phyloP scores from a whole-genome alignment of 2,329 filamentous ascomycete genomes.

The Allantophomopsis lycopodina region DNA sequence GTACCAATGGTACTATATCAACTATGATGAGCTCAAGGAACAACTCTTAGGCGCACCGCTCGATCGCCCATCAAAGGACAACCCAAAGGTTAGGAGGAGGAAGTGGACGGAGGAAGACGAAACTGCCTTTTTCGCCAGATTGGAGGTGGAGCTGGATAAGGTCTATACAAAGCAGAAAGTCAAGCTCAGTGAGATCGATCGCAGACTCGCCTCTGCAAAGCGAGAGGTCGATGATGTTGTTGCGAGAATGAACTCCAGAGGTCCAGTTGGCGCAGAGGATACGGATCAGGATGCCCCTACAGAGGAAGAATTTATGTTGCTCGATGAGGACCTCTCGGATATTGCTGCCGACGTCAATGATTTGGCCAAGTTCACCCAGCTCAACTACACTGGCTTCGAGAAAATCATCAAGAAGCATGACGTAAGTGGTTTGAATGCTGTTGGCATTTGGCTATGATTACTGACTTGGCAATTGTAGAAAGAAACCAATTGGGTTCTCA shows the following conservation, averaged over 20 bases:
- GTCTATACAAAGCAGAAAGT: constrained; percentile 96
- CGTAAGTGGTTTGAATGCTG: constrained; percentile 34
- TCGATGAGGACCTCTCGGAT: constrained; percentile 92
- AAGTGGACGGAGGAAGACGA: constrained; percentile 90
- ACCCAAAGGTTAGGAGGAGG: constrained; percentile 34
- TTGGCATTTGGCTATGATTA: constrained; percentile 3
- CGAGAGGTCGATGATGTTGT: constrained; percentile 84
- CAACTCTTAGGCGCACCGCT: constrained; percentile 66
- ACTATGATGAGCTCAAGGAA: constrained; percentile 86
- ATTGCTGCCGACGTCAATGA: constrained; percentile 98
- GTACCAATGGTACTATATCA: constrained; percentile 97
- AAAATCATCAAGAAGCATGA: constrained; percentile 99
- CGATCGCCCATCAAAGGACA: constrained; percentile 27
- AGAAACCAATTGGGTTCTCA: constrained; percentile 85
- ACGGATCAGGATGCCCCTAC: constrained; percentile 40
- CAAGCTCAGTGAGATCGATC: constrained; percentile 90
- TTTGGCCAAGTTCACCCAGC: constrained; percentile 90
- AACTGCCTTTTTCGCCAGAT: constrained; percentile 69
- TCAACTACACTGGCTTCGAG: constrained; percentile 98
- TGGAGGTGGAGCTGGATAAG: constrained; percentile 91
- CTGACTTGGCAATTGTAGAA: constrained; percentile 40
- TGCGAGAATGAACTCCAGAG: constrained; percentile 52
- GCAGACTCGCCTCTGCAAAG: constrained; percentile 78
- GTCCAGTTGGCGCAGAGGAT: constrained; percentile 23
- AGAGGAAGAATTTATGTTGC: constrained; percentile 85